Evolutionary conservation across 2,329 filamentous ascomycete genomes (phyloP).

Genomic region (Fulvia fulva): DNA sequence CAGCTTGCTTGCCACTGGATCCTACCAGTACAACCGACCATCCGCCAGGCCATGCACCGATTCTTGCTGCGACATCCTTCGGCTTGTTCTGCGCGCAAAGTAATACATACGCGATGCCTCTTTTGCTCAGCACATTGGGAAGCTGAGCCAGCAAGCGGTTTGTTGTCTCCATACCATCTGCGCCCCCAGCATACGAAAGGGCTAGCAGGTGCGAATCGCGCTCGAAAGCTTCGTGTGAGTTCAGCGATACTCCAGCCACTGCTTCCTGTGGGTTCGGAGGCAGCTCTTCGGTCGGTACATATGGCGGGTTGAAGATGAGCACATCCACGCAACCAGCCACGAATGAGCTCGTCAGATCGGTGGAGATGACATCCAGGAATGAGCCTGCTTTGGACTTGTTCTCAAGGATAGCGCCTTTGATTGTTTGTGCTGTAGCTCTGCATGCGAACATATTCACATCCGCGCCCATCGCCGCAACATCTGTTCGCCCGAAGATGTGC

Average conservation of each 20-base stretch:
- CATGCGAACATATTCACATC: constrained; percentile 88
- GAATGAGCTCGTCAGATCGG: constrained; percentile 65
- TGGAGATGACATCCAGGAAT: constrained; percentile 65
- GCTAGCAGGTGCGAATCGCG: constrained; percentile 78
- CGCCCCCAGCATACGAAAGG: constrained; percentile 83
- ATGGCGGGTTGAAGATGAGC: constrained; percentile 93
- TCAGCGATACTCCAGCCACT: constrained; percentile 8
- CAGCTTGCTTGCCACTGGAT: constrained; percentile 78
- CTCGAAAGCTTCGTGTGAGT: constrained; percentile 53
- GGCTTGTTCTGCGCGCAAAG: constrained; percentile 90
- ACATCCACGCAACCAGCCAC: constrained; percentile 65
- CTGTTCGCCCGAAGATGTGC: constrained; percentile 66
- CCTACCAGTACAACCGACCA: constrained; percentile 80
- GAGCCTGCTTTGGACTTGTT: constrained; percentile 31
- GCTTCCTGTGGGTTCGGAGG: constrained; percentile 1
- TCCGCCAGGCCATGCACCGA: constrained; percentile 37
- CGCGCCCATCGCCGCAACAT: constrained; percentile 69
- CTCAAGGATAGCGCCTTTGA: constrained; percentile 48
- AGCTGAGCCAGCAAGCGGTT: constrained; percentile 69
- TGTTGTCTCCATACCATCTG: constrained; percentile 91
- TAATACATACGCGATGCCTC: constrained; percentile 83
- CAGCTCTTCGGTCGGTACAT: constrained; percentile 79
- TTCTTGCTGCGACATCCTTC: constrained; percentile 61
- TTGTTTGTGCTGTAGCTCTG: constrained; percentile 67
- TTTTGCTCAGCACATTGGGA: constrained; percentile 56